phyloP scores from a whole-genome alignment of 2,329 filamentous ascomycete genomes.

The Metarhizium rileyi region DNA sequence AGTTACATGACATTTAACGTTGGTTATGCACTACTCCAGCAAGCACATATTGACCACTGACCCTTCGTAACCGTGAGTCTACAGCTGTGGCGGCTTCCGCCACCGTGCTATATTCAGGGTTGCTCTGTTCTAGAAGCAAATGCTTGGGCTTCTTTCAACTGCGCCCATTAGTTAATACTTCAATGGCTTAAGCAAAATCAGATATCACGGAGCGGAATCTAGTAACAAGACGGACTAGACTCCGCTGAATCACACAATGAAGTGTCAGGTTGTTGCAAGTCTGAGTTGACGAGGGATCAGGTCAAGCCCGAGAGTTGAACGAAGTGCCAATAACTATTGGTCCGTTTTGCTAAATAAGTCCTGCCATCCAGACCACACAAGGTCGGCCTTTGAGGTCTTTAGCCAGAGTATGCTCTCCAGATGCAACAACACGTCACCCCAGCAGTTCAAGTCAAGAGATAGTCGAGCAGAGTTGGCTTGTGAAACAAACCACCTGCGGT shows the following conservation, averaged over 20 bases:
- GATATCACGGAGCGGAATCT: neutral
- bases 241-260: no score
- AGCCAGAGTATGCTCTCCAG: neutral
- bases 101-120: no score
- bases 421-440: neutral
- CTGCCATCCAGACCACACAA: neutral
- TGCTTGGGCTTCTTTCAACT: no score
- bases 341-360: neutral
- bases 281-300: neutral
- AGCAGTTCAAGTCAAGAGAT: neutral
- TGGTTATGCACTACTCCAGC: no score
- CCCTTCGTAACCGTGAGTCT: no score
- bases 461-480: conserved; percentile 9
- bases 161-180: no score
- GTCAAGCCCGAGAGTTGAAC: neutral
- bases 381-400: neutral
- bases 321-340: neutral
- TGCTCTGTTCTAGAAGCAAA: no score
- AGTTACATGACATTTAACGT: no score
- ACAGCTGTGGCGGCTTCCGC: no score
- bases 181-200: neutral
- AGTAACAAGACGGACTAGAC: no score
- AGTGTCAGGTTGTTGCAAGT: no score
- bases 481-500: conserved; percentile 20
- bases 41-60: no score